A percentile compares a stretch with the other conserved stretches of the same genome.
Evolutionary conservation across 2,329 filamentous ascomycete species (phyloP).

Genomic region (Monilinia vaccinii-corymbosi): DNA sequence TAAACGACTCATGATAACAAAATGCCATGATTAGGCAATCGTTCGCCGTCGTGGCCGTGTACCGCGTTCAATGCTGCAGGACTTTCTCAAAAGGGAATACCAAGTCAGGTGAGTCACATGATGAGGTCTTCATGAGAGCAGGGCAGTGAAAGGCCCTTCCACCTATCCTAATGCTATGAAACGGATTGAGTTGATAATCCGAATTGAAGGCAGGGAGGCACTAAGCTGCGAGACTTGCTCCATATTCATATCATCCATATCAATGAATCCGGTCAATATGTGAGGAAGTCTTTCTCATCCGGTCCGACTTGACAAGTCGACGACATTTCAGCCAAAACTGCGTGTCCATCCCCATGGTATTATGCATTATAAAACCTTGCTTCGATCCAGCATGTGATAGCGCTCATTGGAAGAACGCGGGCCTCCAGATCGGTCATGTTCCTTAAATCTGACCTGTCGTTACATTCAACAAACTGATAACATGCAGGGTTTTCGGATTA

Average conservation of each 20-base stretch:
- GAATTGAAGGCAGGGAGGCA: background rate
- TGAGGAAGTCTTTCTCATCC: background rate
- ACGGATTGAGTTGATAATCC: background rate
- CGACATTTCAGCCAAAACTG: background rate
- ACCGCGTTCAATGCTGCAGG: background rate
- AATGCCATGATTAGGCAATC: too few species aligned
- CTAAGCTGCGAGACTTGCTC: background rate
- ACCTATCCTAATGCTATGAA: background rate
- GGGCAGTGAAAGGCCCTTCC: background rate
- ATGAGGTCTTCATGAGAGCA: background rate
- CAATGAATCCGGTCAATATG: background rate
- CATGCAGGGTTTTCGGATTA: background rate
- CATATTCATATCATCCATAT: background rate
- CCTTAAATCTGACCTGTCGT: background rate
- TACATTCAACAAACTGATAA: background rate
- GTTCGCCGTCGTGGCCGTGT: background rate
- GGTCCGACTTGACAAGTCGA: slow-evolving; percentile 2
- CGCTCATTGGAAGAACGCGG: background rate
- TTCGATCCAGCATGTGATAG: background rate
- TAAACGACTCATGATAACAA: background rate
- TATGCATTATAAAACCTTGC: background rate
- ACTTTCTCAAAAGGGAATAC: background rate
- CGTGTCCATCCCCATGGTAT: background rate
- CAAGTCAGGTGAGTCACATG: background rate
- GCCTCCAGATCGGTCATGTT: slow-evolving; percentile 2